Base-by-base conservation (phyloP, 305 asterid genomes). In the Fraxinus baroniana region DNA sequence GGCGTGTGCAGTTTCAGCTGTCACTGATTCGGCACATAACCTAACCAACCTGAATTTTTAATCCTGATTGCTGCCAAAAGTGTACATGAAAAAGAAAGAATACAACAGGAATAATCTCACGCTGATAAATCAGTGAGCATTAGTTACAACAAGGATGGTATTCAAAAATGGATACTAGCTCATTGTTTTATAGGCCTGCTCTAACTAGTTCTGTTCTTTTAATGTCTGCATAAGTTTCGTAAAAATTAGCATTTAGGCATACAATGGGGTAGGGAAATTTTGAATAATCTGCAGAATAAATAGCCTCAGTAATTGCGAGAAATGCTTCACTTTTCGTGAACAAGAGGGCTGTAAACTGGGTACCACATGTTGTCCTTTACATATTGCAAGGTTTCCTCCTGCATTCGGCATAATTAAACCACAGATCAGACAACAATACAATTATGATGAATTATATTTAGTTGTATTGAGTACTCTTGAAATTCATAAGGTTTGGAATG, bases 281-380 rank as follows among this genome's bases (percentile, higher is more conserved):
- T 30, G 52, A 22, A 76, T 39, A 60, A 84, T 78, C 81, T 52
- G 85, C 84, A 68, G 78, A 78, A n/a, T 28, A 57, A 76, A 39
- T 30, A 37, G 78, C 60, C 70, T 39, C 8, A n/a, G 60, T 33
- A 13, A 72, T n/a, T 35, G 78, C 36, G 24, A 70, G 33, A 35
- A 52, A 24, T 30, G 66, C 87, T 85, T 94, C 93, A 93, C 88
- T 91, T 94, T 86, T 97, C 99, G 71, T 94, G 99, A 83, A 97
- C 98, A 77, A 97, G 98, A 84, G 99, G 98, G 86, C 90, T 90
- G 94, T 97, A 94, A 79, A 97, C 72, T 15, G 99, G 99, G 83
- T 79, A 90, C 99, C 99, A 97, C 99, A 94, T 97, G 86, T 89
- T 92, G 78, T 83, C 80, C 78, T 87, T 91, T 84, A 94, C 97